phyloP scores from a whole-genome alignment of 441 rosid species.

The Kokia cookei region DNA sequence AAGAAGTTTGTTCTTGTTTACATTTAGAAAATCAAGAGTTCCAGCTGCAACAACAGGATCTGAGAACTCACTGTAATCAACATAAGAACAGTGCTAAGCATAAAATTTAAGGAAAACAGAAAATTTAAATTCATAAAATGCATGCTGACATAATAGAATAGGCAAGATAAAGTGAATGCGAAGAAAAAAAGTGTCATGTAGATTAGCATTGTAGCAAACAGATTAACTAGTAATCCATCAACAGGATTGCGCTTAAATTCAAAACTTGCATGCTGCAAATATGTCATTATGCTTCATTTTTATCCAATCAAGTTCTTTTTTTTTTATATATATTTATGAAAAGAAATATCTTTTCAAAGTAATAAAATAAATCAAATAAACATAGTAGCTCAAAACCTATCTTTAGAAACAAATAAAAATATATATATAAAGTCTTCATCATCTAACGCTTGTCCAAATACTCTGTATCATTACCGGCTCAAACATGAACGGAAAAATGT shows the following conservation, averaged over 20 bases:
- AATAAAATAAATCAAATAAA: neutral
- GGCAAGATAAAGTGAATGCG: neutral
- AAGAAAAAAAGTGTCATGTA: neutral
- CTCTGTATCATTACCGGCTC: constrained; percentile 65
- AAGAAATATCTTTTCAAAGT: neutral
- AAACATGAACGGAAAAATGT: constrained; percentile 81
- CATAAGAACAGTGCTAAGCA: constrained; percentile 24
- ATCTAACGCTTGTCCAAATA: neutral
- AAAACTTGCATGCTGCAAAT: neutral
- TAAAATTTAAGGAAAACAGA: neutral
- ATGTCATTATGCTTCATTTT: neutral
- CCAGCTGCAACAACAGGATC: constrained; percentile 89
- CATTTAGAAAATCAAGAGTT: constrained; percentile 75
- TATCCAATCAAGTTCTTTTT: neutral
- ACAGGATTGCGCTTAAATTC: neutral
- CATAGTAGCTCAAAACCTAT: neutral
- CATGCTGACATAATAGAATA: neutral
- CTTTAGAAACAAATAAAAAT: neutral
- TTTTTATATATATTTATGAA: too few relatives aligned
- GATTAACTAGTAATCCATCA: neutral
- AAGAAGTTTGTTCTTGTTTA: constrained; percentile 62
- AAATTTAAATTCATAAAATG: neutral
- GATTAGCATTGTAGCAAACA: neutral
- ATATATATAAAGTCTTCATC: neutral
- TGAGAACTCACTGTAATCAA: constrained; percentile 81